Base-by-base conservation (phyloP, 176 grass and related monocot genomes). In the Phoenix roebelenii region DNA sequence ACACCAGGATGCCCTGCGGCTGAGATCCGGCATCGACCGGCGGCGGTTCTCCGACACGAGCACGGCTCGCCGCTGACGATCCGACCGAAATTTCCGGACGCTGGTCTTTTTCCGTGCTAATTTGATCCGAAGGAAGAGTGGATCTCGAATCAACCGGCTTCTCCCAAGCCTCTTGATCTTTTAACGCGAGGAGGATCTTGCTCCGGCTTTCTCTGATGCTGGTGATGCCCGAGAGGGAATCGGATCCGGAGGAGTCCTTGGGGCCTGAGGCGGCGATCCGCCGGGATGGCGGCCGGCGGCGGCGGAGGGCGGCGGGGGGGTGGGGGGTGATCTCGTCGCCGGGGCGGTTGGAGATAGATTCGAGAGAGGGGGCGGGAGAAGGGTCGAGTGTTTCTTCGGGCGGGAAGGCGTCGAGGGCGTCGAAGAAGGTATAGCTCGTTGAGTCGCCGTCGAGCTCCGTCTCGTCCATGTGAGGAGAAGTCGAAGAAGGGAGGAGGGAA, bases 331-430 rank as follows among this genome's bases (percentile, higher is more conserved):
- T 0, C 7, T 44, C 10, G 35, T 44, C 10, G 10, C 35, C 35
- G 10, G 32, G 29, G 18, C 19, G 24, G 52, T 15, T 16, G 12
- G 15, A 17, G 64, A 5, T 14, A 35, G 44, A 44, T 44, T 44
- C 60, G 1, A 9, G 17, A 30, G 5, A 0, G 28, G 28, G 28
- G 58, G 53, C 72, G 77, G 49, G 72, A 77, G 63, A 63, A 77
- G 68, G 69, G 50, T 25, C 65, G 64, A 3, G 69, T 14, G 32
- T 56, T 58, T 44, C 57, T 55, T 22, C 49, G 28, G 77, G 60
- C 19, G 32, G 60, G 63, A 80, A 63, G 28, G 52, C 26, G 5
- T 85, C 83, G 17, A 60, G 18, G 56, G 74, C 78, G 26, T 86
- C 83, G 65, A 81, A 66, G 70, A 86, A 86, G 23, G 56, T 49